Percentiles rank a stretch among this genome's conserved stretches.
Evolutionary conservation across 805 yeast genomes (phyloP).

Genomic region (Metschnikowia drakensbergensis): DNA sequence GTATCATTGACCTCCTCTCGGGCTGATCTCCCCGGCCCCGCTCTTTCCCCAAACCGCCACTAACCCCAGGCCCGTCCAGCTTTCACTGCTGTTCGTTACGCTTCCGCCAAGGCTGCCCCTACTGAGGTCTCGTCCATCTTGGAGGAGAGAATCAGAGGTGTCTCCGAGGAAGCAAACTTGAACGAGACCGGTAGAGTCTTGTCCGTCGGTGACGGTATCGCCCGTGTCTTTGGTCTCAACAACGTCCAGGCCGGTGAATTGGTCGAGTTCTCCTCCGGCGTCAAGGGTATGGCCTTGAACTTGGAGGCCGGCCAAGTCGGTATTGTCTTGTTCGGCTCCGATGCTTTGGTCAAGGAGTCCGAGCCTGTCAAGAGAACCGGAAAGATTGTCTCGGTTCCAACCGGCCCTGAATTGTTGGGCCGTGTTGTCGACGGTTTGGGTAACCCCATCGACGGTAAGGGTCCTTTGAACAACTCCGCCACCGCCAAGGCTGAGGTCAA

Average conservation of each 20-base stretch:
- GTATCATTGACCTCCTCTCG: conserved; percentile 10
- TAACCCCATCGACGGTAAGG: conserved; percentile 99
- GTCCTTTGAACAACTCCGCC: conserved; percentile 85
- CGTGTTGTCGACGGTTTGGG: conserved; percentile 99
- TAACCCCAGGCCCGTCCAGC: conserved; percentile 68
- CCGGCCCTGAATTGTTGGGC: conserved; percentile 97
- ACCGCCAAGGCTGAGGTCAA: conserved; percentile 95
- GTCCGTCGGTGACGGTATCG: conserved; percentile 99
- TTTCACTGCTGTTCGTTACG: conserved; percentile 72
- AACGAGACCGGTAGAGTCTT: conserved; percentile 99
- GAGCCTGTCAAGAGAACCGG: conserved; percentile 99
- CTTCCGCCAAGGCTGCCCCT: conserved; percentile 96
- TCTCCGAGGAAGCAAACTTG: conserved; percentile 93
- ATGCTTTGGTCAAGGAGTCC: conserved; percentile 97
- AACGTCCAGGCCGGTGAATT: conserved; percentile 99
- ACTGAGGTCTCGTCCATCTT: conserved; percentile 98
- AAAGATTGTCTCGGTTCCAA: conserved; percentile 98
- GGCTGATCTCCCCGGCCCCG: too few species aligned
- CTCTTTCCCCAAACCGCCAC: conserved; percentile 16
- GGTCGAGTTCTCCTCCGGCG: conserved; percentile 99
- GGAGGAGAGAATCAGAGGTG: conserved; percentile 99
- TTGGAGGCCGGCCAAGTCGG: conserved; percentile 99
- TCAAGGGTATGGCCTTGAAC: conserved; percentile 99
- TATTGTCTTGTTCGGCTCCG: conserved; percentile 99
- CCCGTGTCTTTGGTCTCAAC: conserved; percentile 99